phyloP scores from a whole-genome alignment of 495 filamentous ascomycete species.

The Penicillium steckii region DNA sequence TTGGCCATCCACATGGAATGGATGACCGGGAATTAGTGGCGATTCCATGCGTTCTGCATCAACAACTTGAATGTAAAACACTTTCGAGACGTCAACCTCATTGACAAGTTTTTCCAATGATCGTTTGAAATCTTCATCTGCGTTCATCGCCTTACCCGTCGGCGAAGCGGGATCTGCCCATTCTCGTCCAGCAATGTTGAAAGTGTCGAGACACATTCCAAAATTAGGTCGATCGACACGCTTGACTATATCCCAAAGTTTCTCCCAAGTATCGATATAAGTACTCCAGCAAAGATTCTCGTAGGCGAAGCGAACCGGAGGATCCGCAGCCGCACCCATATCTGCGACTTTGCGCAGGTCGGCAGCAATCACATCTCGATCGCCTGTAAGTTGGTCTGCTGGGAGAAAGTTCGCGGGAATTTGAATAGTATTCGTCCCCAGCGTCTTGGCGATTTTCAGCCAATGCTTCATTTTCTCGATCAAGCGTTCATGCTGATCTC shows the following conservation, averaged over 20 bases:
- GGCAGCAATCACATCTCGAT: constrained; percentile 56
- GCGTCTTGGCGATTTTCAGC: constrained; percentile 58
- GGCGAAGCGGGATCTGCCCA: constrained; percentile 62
- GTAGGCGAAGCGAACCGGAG: constrained; percentile 63
- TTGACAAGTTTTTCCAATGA: constrained; percentile 54
- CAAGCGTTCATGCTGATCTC: constrained; percentile 48
- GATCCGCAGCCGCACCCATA: constrained; percentile 26
- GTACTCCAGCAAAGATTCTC: constrained; percentile 69
- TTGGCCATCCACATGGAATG: constrained; percentile 61
- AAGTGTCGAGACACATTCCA: constrained; percentile 72
- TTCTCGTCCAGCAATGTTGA: constrained; percentile 69
- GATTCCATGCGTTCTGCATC: constrained; percentile 60
- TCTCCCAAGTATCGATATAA: constrained; percentile 62
- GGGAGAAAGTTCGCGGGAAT: constrained; percentile 66
- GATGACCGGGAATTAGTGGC: constrained; percentile 57
- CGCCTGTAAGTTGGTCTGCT: constrained; percentile 47
- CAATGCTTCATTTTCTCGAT: constrained; percentile 61
- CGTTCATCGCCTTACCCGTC: constrained; percentile 52
- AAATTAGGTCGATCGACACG: constrained; percentile 66
- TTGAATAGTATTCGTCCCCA: constrained; percentile 62
- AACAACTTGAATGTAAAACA: constrained; percentile 72
- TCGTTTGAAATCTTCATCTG: constrained; percentile 52
- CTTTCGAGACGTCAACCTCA: constrained; percentile 57
- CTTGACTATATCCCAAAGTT: constrained; percentile 60
- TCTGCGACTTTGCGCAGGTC: constrained; percentile 54